phyloP scores from a whole-genome alignment of 2,329 filamentous ascomycete species.

The Aureobasidium sp. region DNA sequence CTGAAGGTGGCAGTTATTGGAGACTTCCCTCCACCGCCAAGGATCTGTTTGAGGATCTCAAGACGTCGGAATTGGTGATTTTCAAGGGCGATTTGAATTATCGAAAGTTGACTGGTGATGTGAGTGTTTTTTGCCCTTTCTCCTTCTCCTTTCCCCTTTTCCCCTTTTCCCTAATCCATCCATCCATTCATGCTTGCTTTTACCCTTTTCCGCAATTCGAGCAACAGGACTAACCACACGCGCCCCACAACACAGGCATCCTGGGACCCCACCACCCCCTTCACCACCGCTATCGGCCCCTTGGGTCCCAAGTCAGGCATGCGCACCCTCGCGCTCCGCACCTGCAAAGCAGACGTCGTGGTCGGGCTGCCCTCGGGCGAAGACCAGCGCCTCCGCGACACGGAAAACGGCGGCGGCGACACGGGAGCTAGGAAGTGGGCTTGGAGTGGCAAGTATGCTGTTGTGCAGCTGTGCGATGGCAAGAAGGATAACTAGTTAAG shows the following conservation, averaged over 20 bases:
- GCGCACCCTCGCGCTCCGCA: constrained; percentile 77
- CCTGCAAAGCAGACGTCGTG: constrained; percentile 93
- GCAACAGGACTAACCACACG: constrained; percentile 26
- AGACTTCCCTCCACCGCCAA: constrained; percentile 62
- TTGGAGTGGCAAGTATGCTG: constrained; percentile 93
- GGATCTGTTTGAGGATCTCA: constrained; percentile 65
- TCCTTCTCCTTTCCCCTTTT: not conserved
- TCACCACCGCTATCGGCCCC: constrained; percentile 74
- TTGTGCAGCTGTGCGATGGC: constrained; percentile 74
- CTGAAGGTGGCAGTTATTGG: constrained; percentile 80
- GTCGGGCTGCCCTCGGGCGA: constrained; percentile 74
- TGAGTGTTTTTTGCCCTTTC: constrained; percentile 37
- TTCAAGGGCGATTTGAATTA: constrained; percentile 99
- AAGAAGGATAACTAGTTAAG: no score
- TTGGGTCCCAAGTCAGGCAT: constrained; percentile 73
- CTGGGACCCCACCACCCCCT: constrained; percentile 85
- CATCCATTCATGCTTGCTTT: no score
- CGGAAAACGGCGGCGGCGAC: constrained; percentile 62
- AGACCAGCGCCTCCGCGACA: constrained; percentile 68
- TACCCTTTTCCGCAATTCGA: no score
- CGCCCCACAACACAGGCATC: constrained; percentile 36
- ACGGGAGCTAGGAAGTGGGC: constrained; percentile 72
- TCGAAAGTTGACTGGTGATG: constrained; percentile 82
- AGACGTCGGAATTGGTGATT: constrained; percentile 75
- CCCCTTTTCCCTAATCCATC: no score